These are phyloP conservation scores for Ambrosiella xylebori DNA, from an alignment of 2,329 filamentous ascomycete genomes.

Conservation along the genomic window DNA sequence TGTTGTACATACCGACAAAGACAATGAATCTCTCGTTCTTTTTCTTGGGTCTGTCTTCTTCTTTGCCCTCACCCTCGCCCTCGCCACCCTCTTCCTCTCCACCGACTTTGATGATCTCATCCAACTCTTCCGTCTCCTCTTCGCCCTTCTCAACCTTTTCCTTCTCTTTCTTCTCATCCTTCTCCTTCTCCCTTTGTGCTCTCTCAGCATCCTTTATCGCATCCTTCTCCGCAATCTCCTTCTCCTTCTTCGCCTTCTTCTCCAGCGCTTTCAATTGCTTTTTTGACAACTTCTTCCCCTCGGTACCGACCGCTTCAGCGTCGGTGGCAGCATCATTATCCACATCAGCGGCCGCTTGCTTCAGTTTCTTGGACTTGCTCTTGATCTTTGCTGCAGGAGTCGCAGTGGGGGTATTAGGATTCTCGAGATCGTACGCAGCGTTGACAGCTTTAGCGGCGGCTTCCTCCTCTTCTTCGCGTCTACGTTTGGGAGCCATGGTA, in stretches of 20 bases:
- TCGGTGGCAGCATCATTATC: constrained; percentile 15
- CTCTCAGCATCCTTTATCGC: constrained; percentile 14
- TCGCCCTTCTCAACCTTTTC: constrained; percentile 17
- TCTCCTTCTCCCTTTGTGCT: constrained; percentile 15
- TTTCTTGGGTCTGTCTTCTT: constrained; percentile 17
- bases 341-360: constrained; percentile 7
- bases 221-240: constrained; percentile 20
- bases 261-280: constrained; percentile 20
- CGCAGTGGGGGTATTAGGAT: constrained; percentile 14
- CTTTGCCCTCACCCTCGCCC: constrained; percentile 16
- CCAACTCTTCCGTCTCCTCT: constrained; percentile 15
- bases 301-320: constrained; percentile 2
- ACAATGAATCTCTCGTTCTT: constrained; percentile 49
- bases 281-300: constrained; percentile 14
- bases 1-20: constrained; percentile 44
- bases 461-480: constrained; percentile 16
- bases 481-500: constrained; percentile 10
- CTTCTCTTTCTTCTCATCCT: constrained; percentile 17
- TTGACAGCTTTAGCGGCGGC: constrained; percentile 14
- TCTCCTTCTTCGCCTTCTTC: constrained; percentile 18
- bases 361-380: constrained; percentile 16
- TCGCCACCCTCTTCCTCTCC: constrained; percentile 16
- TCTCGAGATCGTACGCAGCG: constrained; percentile 14
- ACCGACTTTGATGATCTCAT: constrained; percentile 15
- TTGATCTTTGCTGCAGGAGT: background rate